phyloP scores from a whole-genome alignment of 257 asterid species.

The Solanum clarkiae region DNA sequence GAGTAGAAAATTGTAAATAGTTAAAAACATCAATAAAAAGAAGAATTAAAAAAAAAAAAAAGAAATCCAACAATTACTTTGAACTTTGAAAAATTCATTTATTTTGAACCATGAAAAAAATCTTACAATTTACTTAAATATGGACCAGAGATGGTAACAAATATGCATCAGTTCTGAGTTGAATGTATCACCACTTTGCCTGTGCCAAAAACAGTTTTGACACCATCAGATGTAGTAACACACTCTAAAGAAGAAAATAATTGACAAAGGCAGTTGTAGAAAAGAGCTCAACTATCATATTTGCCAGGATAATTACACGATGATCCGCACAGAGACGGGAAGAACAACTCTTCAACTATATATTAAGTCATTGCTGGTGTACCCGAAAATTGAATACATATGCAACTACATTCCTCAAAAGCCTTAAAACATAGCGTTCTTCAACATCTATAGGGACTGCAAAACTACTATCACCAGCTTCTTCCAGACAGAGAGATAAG shows the following conservation, averaged over 20 bases:
- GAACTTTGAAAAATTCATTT: no score
- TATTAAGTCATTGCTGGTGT: not conserved
- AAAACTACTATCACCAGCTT: not conserved
- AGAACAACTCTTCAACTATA: not conserved
- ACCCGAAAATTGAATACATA: not conserved
- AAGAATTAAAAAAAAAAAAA: no score
- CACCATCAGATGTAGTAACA: not conserved
- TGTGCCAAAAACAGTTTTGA: not conserved
- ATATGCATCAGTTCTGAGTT: no score
- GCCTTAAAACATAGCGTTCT: not conserved
- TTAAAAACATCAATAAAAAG: no score
- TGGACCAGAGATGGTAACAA: no score
- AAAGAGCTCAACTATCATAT: not conserved
- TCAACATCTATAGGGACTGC: not conserved
- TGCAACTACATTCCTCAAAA: not conserved
- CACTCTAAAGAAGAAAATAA: not conserved
- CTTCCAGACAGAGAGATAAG: slow-evolving; percentile 25
- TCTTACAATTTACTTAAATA: no score
- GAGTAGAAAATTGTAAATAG: no score
- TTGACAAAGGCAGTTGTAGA: not conserved
- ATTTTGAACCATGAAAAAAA: no score
- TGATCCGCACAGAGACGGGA: not conserved
- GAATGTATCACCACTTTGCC: not conserved
- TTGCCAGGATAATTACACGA: not conserved
- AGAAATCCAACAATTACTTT: no score